Percentiles rank a stretch among this genome's conserved stretches.
These are phyloP conservation scores for Globisporangium yorkense DNA, from an alignment of 352 stramenopile species.

Conservation along the genomic window DNA sequence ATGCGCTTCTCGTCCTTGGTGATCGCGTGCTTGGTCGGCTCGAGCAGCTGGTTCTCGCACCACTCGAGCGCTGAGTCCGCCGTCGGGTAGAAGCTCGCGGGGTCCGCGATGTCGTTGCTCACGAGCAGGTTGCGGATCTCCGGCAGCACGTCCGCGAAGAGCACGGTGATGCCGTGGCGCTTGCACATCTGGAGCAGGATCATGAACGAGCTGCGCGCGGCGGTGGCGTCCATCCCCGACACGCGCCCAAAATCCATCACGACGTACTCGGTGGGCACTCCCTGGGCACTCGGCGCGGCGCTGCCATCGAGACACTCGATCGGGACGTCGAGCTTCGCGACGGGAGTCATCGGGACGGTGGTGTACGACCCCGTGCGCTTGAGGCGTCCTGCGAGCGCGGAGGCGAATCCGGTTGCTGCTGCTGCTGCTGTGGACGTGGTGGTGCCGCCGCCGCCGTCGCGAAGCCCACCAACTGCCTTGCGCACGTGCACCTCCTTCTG, in stretches of 20 bases:
- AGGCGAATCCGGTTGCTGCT: neutral
- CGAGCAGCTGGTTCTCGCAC: slow-evolving; percentile 66
- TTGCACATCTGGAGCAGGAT: slow-evolving; percentile 80
- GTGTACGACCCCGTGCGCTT: slow-evolving; percentile 11
- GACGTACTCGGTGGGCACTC: slow-evolving; percentile 75
- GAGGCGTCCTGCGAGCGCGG: neutral
- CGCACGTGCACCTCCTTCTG: slow-evolving; percentile 67
- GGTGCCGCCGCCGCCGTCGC: neutral
- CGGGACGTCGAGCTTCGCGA: slow-evolving; percentile 41
- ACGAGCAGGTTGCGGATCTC: slow-evolving; percentile 60
- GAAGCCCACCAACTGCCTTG: slow-evolving; percentile 16
- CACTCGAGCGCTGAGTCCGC: slow-evolving; percentile 70
- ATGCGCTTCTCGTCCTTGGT: slow-evolving; percentile 29
- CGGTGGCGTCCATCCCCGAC: slow-evolving; percentile 86
- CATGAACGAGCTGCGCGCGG: slow-evolving; percentile 76
- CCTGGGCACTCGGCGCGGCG: slow-evolving; percentile 30
- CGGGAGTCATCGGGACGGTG: slow-evolving; percentile 42
- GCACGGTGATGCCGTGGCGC: slow-evolving; percentile 51
- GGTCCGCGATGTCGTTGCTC: slow-evolving; percentile 75
- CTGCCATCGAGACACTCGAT: slow-evolving; percentile 75
- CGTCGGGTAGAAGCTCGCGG: slow-evolving; percentile 54
- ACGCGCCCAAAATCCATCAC: slow-evolving; percentile 87
- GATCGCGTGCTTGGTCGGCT: slow-evolving; percentile 24
- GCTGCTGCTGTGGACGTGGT: slow-evolving; percentile 13
- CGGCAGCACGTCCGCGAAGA: slow-evolving; percentile 65